A percentile compares a stretch with the other conserved stretches of the same genome.
phyloP scores from a whole-genome alignment of 2,329 filamentous ascomycete species.

The Dactylellina haptotyla region DNA sequence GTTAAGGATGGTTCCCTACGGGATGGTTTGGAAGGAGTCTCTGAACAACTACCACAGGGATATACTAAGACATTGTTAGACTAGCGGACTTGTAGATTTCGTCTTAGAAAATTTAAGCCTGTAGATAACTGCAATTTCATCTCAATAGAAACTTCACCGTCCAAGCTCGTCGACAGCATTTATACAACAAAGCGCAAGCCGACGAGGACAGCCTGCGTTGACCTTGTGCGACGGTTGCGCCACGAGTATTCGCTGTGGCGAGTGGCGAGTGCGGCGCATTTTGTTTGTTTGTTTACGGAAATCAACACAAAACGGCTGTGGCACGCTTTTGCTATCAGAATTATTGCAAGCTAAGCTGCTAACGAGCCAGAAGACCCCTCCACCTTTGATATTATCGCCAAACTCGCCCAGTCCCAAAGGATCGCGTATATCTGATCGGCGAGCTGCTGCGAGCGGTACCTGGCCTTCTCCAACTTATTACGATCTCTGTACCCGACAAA shows the following conservation, averaged over 20 bases:
- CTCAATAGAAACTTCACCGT: too few relatives aligned
- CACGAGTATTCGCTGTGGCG: not conserved
- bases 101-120: too few relatives aligned
- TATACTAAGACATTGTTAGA: too few relatives aligned
- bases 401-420: not conserved
- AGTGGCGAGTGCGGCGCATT: slow-evolving; percentile 4
- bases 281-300: slow-evolving; percentile 47
- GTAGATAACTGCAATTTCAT: too few relatives aligned
- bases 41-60: too few relatives aligned
- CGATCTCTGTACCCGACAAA: not conserved
- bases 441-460: slow-evolving; percentile 14
- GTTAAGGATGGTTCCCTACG: too few relatives aligned
- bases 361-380: slow-evolving; percentile 13
- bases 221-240: slow-evolving; percentile 13
- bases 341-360: slow-evolving; percentile 34
- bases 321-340: slow-evolving; percentile 29
- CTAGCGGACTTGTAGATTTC: too few relatives aligned
- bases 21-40: too few relatives aligned
- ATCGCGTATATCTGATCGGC: slow-evolving; percentile 28
- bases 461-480: not conserved
- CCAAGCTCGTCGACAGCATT: too few relatives aligned
- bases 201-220: too few relatives aligned
- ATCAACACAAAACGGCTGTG: slow-evolving; percentile 28
- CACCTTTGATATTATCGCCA: too few relatives aligned
- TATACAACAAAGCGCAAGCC: too few relatives aligned